phyloP scores from a whole-genome alignment of 75 land plant species.

The Pinus tabuliformis region DNA sequence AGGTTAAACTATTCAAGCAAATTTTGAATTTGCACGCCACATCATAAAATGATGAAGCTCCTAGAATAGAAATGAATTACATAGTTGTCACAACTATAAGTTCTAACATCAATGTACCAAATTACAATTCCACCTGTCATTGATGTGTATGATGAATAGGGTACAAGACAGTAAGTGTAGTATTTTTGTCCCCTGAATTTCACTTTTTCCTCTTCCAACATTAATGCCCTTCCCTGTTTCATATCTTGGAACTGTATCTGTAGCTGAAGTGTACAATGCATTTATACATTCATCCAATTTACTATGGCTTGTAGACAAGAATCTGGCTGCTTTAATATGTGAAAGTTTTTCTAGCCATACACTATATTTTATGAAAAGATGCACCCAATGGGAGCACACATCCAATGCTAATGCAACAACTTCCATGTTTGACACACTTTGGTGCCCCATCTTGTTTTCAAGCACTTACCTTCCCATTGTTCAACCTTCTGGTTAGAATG shows the following conservation, averaged over 20 bases:
- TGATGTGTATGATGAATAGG: too few relatives aligned
- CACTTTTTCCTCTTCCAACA: too few relatives aligned
- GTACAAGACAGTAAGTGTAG: too few relatives aligned
- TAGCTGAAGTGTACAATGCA: slow-evolving; percentile 10
- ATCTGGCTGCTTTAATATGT: slow-evolving; percentile 69
- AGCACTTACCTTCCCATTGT: slow-evolving; percentile 21
- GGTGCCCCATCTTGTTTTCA: slow-evolving; percentile 30
- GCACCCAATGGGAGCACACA: slow-evolving; percentile 83
- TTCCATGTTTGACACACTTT: slow-evolving; percentile 39
- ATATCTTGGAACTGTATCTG: slow-evolving; percentile 3
- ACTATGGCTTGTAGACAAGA: slow-evolving; percentile 60
- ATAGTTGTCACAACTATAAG: too few relatives aligned
- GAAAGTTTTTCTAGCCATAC: slow-evolving; percentile 80
- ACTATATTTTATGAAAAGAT: slow-evolving; percentile 82
- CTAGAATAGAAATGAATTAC: too few relatives aligned
- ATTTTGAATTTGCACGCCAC: too few relatives aligned
- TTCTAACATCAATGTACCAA: too few relatives aligned
- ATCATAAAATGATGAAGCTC: too few relatives aligned
- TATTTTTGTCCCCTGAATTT: too few relatives aligned
- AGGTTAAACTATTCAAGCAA: too few relatives aligned
- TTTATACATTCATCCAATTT: slow-evolving; percentile 45
- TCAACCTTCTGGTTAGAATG: slow-evolving; percentile 58
- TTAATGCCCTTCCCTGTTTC: too few relatives aligned
- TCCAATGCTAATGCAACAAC: slow-evolving; percentile 52
- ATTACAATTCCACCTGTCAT: too few relatives aligned